Base-by-base conservation (phyloP, 768 basidiomycete species). In the Amanita molliuscula region DNA sequence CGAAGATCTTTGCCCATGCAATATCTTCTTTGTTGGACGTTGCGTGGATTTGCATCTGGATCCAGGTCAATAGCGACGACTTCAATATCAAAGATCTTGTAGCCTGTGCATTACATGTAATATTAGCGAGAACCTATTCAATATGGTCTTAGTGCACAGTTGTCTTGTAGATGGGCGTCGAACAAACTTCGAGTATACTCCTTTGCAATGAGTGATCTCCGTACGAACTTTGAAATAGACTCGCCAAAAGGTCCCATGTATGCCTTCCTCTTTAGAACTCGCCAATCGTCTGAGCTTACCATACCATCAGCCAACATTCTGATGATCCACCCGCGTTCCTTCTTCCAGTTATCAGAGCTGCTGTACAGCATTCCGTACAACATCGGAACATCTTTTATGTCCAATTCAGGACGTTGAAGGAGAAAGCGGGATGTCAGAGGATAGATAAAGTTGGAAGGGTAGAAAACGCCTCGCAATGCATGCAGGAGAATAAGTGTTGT, bases 251-350 rank as follows among this genome's bases (percentile, higher is more conserved):
- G 54, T 91, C 89, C 87, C 90, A 95, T 0, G 88, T 90, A 59
- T 92, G 88, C 23, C 93, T 68, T n/a, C 40, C 89, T 72, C 57
- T 81, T 81, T 48, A 94, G 62, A 2, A 91, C 75, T 28, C 72
- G 73, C 92, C 93, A 96, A 58, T 97, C 93, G 36, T 79, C 75
- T 0, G 73, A 71, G 43, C 80, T 75, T 54, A 73, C 72, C 77
- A 90, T 82, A 0, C 88, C 89, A 53, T 95, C 90, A 0, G 83
- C 73, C 34, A 96, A 65, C 63, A 91, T 88, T 35, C 77, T 74
- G 29, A 95, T 67, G 25, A 95, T 93, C 93, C 93, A 97, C 1
- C 73, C 74, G n/a, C 90, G 73, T 58, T 95, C 91, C 63, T 81
- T 85, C 66, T 81, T 85, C 85, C 88, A 92, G 11, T 84, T 82